phyloP scores from a whole-genome alignment of 805 yeast genomes.

The Pichia cephalocereana region DNA sequence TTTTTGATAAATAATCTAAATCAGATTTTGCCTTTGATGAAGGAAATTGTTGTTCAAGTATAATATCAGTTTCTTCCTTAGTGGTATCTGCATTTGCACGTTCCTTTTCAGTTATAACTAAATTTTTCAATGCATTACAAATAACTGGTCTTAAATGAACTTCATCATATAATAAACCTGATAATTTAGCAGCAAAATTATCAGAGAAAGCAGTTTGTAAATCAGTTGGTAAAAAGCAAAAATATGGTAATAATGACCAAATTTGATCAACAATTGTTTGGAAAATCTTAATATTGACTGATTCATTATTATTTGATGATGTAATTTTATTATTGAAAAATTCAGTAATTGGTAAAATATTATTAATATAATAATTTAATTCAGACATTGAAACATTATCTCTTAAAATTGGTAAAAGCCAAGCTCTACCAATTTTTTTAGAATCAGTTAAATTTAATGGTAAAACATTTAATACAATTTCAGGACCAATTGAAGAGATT shows the following conservation, averaged over 20 bases:
- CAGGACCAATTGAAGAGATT: conserved; percentile 79
- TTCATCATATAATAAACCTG: conserved; percentile 65
- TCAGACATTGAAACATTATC: conserved; percentile 72
- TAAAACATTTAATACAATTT: conserved; percentile 57
- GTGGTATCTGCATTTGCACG: conserved; percentile 46
- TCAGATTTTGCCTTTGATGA: conserved; percentile 44
- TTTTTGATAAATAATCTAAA: conserved; percentile 52
- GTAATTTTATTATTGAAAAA: conserved; percentile 43
- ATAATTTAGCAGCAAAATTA: conserved; percentile 65
- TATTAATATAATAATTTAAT: conserved; percentile 50
- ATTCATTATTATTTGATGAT: conserved; percentile 38
- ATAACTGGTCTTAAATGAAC: conserved; percentile 72
- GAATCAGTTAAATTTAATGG: conserved; percentile 72
- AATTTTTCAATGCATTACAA: conserved; percentile 68
- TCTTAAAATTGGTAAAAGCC: conserved; percentile 86
- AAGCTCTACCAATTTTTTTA: conserved; percentile 76
- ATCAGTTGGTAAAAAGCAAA: conserved; percentile 81
- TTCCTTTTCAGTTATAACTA: conserved; percentile 52
- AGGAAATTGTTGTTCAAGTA: conserved; percentile 55
- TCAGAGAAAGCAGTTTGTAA: conserved; percentile 54
- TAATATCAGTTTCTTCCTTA: conserved; percentile 52
- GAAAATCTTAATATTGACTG: conserved; percentile 68
- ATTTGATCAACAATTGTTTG: conserved; percentile 83
- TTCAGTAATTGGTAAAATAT: conserved; percentile 58
- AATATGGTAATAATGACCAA: conserved; percentile 86